Conservation (phyloP, 202 grass and related monocot species). For the Schoenoplectus triqueter region DNA sequence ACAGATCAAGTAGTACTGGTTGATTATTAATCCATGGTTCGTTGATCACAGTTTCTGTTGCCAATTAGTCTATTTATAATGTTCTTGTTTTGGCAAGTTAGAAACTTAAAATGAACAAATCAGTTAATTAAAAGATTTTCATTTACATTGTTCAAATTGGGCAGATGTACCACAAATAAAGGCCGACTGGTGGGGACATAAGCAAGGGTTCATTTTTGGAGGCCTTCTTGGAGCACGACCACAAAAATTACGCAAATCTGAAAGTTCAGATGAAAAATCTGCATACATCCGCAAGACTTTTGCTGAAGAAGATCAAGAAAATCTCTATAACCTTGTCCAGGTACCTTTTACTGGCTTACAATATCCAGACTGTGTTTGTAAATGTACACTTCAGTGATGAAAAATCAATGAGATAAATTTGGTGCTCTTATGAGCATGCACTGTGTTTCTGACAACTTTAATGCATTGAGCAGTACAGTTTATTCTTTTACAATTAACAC, state of each 20-base stretch:
- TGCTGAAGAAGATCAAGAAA: slow-evolving; percentile 96
- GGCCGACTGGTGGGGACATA: slow-evolving; percentile 92
- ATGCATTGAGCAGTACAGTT: background rate
- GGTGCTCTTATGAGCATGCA: background rate
- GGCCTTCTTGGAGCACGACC: slow-evolving; percentile 81
- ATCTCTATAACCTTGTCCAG: slow-evolving; percentile 98
- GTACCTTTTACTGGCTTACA: slow-evolving; percentile 36
- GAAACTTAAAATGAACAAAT: background rate
- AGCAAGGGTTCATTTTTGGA: slow-evolving; percentile 72
- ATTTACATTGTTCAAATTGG: slow-evolving; percentile 18
- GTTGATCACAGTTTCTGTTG: background rate
- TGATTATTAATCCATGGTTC: slow-evolving; percentile 4
- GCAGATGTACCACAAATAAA: slow-evolving; percentile 70
- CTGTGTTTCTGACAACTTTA: background rate
- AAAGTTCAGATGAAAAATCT: slow-evolving; percentile 41
- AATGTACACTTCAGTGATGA: background rate
- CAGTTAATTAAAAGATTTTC: slow-evolving; percentile 16
- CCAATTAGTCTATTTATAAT: background rate
- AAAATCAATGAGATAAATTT: slow-evolving; percentile 5
- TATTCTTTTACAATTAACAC: background rate
- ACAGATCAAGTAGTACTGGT: background rate
- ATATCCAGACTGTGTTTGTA: background rate
- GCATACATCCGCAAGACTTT: slow-evolving; percentile 64
- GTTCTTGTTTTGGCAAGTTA: background rate
- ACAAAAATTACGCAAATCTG: slow-evolving; percentile 50